Percentiles rank a stretch among this genome's conserved stretches.
Conservation (phyloP, 2,329 filamentous ascomycete species). For the Zalaria obscura region DNA sequence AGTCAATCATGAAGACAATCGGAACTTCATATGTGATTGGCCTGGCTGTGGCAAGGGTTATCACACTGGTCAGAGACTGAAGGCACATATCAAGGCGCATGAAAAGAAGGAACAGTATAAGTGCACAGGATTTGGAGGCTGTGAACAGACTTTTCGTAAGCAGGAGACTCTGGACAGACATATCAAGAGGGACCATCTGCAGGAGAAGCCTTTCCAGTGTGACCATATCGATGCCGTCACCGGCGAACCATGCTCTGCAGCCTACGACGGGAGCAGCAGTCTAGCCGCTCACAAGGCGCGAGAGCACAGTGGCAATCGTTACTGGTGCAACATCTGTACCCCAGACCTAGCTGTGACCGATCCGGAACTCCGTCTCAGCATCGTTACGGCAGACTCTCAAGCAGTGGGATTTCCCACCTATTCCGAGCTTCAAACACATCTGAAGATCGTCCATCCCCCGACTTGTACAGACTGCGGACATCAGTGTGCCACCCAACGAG, state of each 20-base stretch:
- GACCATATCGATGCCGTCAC: slow-evolving; percentile 39
- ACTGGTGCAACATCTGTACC: slow-evolving; percentile 65
- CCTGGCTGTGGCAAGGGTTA: slow-evolving; percentile 68
- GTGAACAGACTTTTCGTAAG: slow-evolving; percentile 71
- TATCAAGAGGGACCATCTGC: slow-evolving; percentile 60
- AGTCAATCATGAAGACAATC: slow-evolving; percentile 59
- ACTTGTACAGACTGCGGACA: slow-evolving; percentile 62
- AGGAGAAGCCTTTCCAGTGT: slow-evolving; percentile 59
- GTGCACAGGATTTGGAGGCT: slow-evolving; percentile 57
- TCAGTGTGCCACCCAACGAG: slow-evolving; percentile 49
- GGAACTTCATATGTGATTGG: slow-evolving; percentile 57
- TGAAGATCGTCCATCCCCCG: slow-evolving; percentile 55
- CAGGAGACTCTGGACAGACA: slow-evolving; percentile 76
- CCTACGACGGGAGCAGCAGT: slow-evolving; percentile 59
- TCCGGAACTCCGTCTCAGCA: slow-evolving; percentile 14
- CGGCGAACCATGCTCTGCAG: slow-evolving; percentile 44
- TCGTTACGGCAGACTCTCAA: slow-evolving; percentile 1
- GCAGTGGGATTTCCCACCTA: slow-evolving; percentile 50
- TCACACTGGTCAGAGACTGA: slow-evolving; percentile 62
- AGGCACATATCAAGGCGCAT: slow-evolving; percentile 61
- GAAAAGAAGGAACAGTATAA: slow-evolving; percentile 59
- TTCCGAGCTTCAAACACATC: slow-evolving; percentile 57
- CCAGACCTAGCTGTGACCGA: slow-evolving; percentile 11
- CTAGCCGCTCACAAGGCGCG: slow-evolving; percentile 58
- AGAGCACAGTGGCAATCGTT: slow-evolving; percentile 54